phyloP scores from a whole-genome alignment of 345 rosid species.

The Eucalyptus regnans region DNA sequence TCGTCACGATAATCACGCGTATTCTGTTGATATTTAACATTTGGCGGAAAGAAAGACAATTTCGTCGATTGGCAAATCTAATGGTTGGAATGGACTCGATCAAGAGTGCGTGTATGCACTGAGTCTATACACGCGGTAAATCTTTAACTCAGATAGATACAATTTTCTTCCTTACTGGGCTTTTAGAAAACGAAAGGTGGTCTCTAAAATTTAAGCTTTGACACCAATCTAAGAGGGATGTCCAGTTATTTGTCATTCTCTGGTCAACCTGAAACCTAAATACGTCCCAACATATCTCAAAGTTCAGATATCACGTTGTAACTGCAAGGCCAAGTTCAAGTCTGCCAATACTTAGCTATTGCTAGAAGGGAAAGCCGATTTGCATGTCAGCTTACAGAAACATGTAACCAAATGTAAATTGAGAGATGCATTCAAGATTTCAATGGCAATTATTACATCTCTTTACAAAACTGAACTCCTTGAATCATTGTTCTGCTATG shows the following conservation, averaged over 20 bases:
- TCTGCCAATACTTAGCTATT: neutral
- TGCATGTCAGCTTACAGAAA: neutral
- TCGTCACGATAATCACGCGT: neutral
- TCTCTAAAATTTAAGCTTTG: neutral
- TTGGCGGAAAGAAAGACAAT: neutral
- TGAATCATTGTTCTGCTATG: neutral
- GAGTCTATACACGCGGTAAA: neutral
- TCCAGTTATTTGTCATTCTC: neutral
- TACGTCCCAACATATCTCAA: neutral
- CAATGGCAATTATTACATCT: neutral
- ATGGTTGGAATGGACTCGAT: neutral
- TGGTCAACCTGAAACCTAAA: neutral
- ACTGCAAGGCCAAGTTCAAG: neutral
- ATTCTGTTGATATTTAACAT: neutral
- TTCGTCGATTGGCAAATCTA: neutral
- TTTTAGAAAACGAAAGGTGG: neutral
- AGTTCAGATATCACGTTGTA: neutral
- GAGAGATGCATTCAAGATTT: neutral
- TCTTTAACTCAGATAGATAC: neutral
- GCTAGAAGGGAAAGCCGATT: neutral
- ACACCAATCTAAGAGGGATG: neutral
- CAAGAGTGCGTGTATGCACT: neutral
- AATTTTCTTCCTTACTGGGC: neutral
- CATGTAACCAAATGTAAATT: neutral
- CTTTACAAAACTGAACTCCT: neutral